Conservation (phyloP, 345 rosid species). For the Theobroma cacao region DNA sequence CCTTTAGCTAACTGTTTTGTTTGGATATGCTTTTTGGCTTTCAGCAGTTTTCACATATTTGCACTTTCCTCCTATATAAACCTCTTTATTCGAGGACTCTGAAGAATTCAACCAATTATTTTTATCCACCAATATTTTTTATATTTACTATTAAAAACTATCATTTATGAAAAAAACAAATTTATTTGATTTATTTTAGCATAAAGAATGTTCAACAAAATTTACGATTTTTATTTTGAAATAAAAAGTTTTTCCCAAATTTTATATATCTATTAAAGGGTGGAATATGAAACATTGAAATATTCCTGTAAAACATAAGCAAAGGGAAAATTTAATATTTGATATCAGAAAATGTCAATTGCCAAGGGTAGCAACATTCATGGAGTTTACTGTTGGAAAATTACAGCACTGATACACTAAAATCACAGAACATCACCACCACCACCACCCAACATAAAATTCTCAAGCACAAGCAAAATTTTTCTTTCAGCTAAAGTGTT, state of each 20-base stretch:
- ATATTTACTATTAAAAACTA: neutral
- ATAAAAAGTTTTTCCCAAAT: neutral
- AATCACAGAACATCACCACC: neutral
- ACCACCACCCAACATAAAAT: neutral
- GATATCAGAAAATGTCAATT: neutral
- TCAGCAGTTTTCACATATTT: neutral
- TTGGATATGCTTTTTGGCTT: constrained; percentile 28
- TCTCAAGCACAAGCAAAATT: neutral
- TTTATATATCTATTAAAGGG: neutral
- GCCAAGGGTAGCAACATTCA: neutral
- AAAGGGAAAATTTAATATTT: neutral
- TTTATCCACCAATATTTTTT: neutral
- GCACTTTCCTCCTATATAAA: neutral
- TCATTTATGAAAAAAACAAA: too few species aligned
- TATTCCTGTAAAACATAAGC: neutral
- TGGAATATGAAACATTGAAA: neutral
- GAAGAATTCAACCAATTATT: neutral
- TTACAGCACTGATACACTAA: neutral
- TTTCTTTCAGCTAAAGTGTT: constrained; percentile 6
- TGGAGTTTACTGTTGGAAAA: neutral
- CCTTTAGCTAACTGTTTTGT: constrained; percentile 29
- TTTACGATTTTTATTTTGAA: too few species aligned
- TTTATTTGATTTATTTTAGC: too few species aligned
- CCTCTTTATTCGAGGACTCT: neutral
- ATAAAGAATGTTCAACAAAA: too few species aligned